Conservation (phyloP, 2,329 filamentous ascomycete species). For the Clonostachys rosea region DNA sequence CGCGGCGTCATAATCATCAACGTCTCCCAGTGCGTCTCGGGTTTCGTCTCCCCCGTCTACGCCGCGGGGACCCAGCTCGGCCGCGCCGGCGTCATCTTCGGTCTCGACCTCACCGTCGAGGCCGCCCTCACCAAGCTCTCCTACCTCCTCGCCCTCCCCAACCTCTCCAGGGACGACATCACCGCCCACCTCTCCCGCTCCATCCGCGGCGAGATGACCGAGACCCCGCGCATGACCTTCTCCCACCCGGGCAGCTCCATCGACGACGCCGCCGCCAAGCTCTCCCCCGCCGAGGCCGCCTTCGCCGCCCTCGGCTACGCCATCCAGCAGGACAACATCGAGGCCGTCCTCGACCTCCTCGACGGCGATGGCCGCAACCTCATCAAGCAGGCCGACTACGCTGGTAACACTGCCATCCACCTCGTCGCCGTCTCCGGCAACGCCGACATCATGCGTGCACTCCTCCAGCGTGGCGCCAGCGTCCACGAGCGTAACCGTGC, state of each 20-base stretch:
- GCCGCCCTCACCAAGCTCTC: slow-evolving; percentile 88
- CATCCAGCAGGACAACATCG: slow-evolving; percentile 66
- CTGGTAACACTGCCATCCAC: slow-evolving; percentile 68
- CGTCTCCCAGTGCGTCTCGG: slow-evolving; percentile 81
- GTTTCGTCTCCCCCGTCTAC: slow-evolving; percentile 74
- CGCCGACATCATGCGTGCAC: slow-evolving; percentile 49
- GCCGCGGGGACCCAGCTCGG: slow-evolving; percentile 74
- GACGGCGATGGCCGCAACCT: slow-evolving; percentile 60
- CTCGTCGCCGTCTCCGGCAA: slow-evolving; percentile 52
- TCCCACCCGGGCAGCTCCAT: slow-evolving; percentile 61
- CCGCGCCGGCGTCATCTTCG: slow-evolving; percentile 81
- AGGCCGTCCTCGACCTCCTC: slow-evolving; percentile 62
- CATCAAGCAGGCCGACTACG: slow-evolving; percentile 73
- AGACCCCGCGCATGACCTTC: slow-evolving; percentile 68
- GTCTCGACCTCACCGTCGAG: slow-evolving; percentile 84
- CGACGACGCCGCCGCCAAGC: slow-evolving; percentile 32
- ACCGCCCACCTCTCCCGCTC: slow-evolving; percentile 67
- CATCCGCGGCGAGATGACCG: slow-evolving; percentile 81
- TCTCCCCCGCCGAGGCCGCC: slow-evolving; percentile 53
- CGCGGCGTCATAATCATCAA: slow-evolving; percentile 85
- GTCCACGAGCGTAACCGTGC: slow-evolving; percentile 62
- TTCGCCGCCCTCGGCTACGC: slow-evolving; percentile 78
- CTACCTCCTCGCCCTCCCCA: slow-evolving; percentile 70
- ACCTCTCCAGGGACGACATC: slow-evolving; percentile 61
- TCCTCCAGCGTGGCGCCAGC: slow-evolving; percentile 58